A percentile compares a stretch with the other conserved stretches of the same genome.
Evolutionary conservation across 179 eudicot genomes (phyloP).

Genomic region (Silene coronaria): DNA sequence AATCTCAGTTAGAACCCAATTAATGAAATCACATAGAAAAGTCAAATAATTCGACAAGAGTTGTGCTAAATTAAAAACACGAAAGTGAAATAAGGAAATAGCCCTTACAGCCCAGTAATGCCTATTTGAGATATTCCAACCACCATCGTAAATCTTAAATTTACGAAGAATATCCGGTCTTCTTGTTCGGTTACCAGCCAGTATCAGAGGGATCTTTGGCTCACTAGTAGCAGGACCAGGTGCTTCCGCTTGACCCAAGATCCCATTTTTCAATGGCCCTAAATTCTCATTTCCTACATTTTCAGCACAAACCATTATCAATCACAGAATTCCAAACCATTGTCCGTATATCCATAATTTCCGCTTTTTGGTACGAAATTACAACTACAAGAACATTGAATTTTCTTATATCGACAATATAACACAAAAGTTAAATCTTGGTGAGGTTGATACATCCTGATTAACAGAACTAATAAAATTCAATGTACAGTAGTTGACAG

Average conservation of each 20-base stretch:
- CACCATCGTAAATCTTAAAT: conserved; percentile 59
- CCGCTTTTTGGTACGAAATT: background rate
- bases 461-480: conserved; percentile 12
- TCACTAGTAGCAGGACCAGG: conserved; percentile 51
- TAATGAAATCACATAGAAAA: conserved; percentile 7
- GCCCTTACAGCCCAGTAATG: conserved; percentile 93
- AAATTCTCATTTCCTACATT: conserved; percentile 32
- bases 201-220: conserved; percentile 44
- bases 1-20: background rate
- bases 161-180: conserved; percentile 75
- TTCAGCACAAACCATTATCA: conserved; percentile 14
- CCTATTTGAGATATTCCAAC: conserved; percentile 82
- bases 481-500: background rate
- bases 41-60: background rate
- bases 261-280: conserved; percentile 31
- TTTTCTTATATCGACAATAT: background rate
- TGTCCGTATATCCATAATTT: background rate
- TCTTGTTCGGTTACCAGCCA: conserved; percentile 71
- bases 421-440: background rate
- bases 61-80: background rate
- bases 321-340: background rate
- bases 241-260: conserved; percentile 42
- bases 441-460: conserved; percentile 12
- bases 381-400: background rate
- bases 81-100: background rate